Evolutionary conservation across 768 basidiomycete genomes (phyloP), one percentile per base, ranked within the genome.

Genomic region (Lactarius akahatsu): DNA sequence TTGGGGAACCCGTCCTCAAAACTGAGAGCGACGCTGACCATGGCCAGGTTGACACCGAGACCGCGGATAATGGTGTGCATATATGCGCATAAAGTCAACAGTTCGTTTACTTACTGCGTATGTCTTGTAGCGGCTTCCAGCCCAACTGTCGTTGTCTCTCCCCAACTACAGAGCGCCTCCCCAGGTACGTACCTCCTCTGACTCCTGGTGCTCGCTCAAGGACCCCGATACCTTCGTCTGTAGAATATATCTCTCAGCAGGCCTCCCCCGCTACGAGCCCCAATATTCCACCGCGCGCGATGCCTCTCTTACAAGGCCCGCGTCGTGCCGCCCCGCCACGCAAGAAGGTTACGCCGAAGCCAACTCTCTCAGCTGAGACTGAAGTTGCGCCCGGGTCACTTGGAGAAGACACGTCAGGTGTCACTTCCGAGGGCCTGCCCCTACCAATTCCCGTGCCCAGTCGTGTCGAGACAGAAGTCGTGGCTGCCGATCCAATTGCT

Each of bases 311-410:
- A 3, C 76, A 78, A 9, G 74, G 73, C 13, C 78, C 79, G 23
- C 74, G 77, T 28, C 76, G 79, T 20, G 74, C 78, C 4, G 74
- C 74, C 6, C 77, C 76, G 20, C 78, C 79, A 10, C 74, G 77
- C 38, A 72, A 67, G 52, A 72, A 75, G 54, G 34, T 58, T 26
- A 8, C 64, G 13, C 54, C 64, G 50, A 66, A 67, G 50, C 23
- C 59, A 13, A 50, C 67, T 0, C 54, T 56, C 9, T 50, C 62
- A 30, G 16, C 58, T 18, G 66, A 65, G 26, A 20, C 45, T 26
- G 64, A 40, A 65, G 34, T 28, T 10, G 32, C n/a, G 10, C 13
- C 55, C 6, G 28, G 30, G 32, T 34, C 41, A 1, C 62, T 40
- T 16, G 69, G 63, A 41, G 57, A 62, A 28, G 66, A 40, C n/a